phyloP scores from a whole-genome alignment of 2,329 filamentous ascomycete species.

The Harringtonia lauricola region DNA sequence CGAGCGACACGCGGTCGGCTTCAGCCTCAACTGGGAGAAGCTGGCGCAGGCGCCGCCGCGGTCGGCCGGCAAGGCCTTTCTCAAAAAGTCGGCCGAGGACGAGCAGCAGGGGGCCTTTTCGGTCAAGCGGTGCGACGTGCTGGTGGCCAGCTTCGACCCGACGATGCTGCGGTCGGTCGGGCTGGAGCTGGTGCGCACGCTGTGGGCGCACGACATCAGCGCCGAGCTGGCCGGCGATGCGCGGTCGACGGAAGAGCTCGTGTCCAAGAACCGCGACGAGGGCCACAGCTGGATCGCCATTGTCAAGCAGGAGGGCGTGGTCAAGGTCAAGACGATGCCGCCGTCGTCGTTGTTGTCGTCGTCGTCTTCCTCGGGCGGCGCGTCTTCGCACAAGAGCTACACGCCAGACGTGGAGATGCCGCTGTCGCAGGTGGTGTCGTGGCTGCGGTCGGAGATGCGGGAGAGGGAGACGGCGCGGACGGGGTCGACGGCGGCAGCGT shows the following conservation, averaged over 20 bases:
- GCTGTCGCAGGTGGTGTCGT: constrained; percentile 60
- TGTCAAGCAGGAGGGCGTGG: constrained; percentile 60
- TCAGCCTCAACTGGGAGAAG: constrained; percentile 82
- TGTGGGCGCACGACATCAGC: constrained; percentile 78
- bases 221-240: constrained; percentile 79
- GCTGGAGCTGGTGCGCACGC: constrained; percentile 61
- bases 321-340: constrained; percentile 71
- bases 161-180: constrained; percentile 64
- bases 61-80: constrained; percentile 33
- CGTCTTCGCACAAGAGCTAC: constrained; percentile 46
- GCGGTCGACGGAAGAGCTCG: constrained; percentile 67
- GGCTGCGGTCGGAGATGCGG: constrained; percentile 72
- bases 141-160: constrained; percentile 80
- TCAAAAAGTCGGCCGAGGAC: constrained; percentile 57
- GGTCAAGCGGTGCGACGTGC: constrained; percentile 67
- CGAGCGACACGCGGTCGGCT: constrained; percentile 76
- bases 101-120: constrained; percentile 50
- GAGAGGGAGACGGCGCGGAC: constrained; percentile 32
- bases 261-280: constrained; percentile 65
- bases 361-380: too few species aligned
- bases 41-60: constrained; percentile 54
- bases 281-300: constrained; percentile 80
- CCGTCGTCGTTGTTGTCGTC: neutral
- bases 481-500: constrained; percentile 7
- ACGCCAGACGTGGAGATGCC: constrained; percentile 65